Conservation (phyloP, 2,329 filamentous ascomycete species). For the Macrophomina phaseolina region DNA sequence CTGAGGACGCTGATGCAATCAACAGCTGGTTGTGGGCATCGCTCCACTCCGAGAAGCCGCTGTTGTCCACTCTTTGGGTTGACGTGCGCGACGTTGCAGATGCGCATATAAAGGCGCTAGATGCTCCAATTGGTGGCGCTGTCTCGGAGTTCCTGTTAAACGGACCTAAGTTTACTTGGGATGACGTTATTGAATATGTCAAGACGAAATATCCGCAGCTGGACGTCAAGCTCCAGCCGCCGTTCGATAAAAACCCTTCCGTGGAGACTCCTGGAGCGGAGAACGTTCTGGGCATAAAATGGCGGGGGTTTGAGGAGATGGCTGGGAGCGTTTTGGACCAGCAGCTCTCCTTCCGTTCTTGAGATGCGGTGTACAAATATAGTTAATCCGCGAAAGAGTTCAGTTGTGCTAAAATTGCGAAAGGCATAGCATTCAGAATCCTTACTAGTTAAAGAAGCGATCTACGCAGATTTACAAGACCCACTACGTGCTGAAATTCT, state of each 20-base stretch:
- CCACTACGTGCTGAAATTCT: too few relatives aligned
- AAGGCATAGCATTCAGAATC: too few relatives aligned
- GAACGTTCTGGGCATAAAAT: not conserved
- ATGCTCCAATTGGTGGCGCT: not conserved
- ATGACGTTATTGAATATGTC: not conserved
- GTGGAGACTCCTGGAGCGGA: not conserved
- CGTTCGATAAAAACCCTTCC: not conserved
- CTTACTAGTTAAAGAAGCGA: too few relatives aligned
- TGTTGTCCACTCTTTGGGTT: not conserved
- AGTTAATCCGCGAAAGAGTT: too few relatives aligned
- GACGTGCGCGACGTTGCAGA: not conserved
- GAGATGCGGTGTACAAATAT: too few relatives aligned
- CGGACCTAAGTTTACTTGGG: not conserved
- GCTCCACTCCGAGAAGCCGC: not conserved
- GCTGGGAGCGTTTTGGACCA: not conserved
- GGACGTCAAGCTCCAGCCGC: not conserved
- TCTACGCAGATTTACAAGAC: too few relatives aligned
- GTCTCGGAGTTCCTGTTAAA: not conserved
- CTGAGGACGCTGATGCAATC: not conserved
- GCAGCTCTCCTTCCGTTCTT: not conserved
- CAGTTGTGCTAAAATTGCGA: too few relatives aligned
- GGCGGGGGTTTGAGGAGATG: not conserved
- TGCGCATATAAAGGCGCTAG: not conserved
- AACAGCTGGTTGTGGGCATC: not conserved
- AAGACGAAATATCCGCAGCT: not conserved